These are phyloP conservation scores for Seiridium cupressi DNA, from an alignment of 2,329 filamentous ascomycete species.

Conservation along the genomic window DNA sequence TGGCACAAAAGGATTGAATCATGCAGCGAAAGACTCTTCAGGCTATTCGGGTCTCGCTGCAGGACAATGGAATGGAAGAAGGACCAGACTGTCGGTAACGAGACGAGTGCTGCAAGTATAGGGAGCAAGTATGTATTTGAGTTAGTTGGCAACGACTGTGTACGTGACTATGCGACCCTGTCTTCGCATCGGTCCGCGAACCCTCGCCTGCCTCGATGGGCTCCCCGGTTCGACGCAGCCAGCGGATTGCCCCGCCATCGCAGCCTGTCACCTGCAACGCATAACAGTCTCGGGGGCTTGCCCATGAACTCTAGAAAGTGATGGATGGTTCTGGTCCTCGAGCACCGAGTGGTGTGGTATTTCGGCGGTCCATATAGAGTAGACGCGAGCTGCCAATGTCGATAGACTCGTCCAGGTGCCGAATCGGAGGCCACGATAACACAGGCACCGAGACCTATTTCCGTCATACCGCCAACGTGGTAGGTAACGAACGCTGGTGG, in stretches of 20 bases:
- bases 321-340: too few species aligned
- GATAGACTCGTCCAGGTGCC: background rate
- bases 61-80: background rate
- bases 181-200: too few species aligned
- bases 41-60: background rate
- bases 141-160: background rate
- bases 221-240: background rate
- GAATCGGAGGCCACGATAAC: background rate
- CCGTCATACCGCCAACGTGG: background rate
- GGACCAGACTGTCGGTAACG: background rate
- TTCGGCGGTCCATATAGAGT: too few species aligned
- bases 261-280: background rate
- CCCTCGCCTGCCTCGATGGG: too few species aligned
- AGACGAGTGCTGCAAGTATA: background rate
- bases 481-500: background rate
- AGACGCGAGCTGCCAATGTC: background rate
- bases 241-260: background rate
- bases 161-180: background rate
- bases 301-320: too few species aligned
- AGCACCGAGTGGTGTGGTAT: too few species aligned
- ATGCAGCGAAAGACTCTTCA: background rate
- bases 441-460: background rate
- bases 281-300: too few species aligned
- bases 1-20: background rate
- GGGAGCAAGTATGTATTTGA: background rate